Conservation (phyloP, 1,284 basidiomycete species). For the Apiotrichum porosum region DNA sequence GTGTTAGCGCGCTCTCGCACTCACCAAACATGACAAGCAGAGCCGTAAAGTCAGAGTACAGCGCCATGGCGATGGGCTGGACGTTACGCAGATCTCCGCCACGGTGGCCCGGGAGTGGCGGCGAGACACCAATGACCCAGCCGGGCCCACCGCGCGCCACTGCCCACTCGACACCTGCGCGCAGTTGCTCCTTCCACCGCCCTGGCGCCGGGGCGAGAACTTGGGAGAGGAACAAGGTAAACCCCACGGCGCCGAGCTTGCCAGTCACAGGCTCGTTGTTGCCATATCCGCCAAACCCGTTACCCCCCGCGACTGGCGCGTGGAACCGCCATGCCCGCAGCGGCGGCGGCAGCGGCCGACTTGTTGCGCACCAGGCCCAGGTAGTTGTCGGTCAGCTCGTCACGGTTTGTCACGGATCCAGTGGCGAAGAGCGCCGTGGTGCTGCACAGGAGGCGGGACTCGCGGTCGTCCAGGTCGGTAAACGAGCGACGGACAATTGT, state of each 20-base stretch:
- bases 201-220: neutral
- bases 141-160: conserved; percentile 4
- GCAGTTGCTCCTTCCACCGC: conserved; percentile 6
- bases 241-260: conserved; percentile 5
- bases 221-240: conserved; percentile 3
- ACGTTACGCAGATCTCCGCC: neutral
- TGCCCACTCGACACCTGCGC: conserved; percentile 3
- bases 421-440: conserved; percentile 2
- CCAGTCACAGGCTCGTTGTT: neutral
- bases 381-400: neutral
- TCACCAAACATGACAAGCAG: conserved; percentile 1
- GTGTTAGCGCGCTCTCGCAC: neutral
- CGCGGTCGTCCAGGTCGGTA: conserved; percentile 2
- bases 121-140: conserved; percentile 3
- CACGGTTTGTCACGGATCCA: neutral
- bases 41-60: conserved; percentile 8
- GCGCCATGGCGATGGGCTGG: conserved; percentile 2
- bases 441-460: conserved; percentile 1
- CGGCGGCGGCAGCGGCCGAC: neutral
- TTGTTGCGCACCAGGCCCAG: neutral
- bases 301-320: no score
- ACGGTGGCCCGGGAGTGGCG: conserved; percentile 1
- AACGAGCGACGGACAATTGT: neutral
- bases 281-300: no score
- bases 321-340: no score